A percentile compares a stretch with the other conserved stretches of the same genome.
Conservation (phyloP, 768 basidiomycete species). For the Calocybe gangraenosa region DNA sequence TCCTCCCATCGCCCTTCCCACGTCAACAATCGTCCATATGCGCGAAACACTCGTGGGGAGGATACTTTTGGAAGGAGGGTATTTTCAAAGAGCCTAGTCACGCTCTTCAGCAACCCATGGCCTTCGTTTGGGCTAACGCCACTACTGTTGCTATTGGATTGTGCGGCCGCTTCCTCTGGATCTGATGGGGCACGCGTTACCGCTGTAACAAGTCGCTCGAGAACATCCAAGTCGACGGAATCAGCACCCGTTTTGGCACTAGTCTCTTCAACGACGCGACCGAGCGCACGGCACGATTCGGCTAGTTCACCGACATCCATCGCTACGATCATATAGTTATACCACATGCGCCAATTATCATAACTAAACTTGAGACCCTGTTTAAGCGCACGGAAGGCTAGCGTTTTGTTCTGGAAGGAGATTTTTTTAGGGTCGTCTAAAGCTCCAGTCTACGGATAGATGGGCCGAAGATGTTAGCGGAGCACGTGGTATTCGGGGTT, state of each 20-base stretch:
- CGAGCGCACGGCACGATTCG: slow-evolving; percentile 82
- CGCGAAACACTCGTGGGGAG: slow-evolving; percentile 72
- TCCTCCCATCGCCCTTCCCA: slow-evolving; percentile 73
- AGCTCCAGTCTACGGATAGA: not conserved
- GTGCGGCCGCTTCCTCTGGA: slow-evolving; percentile 30
- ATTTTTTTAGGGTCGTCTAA: slow-evolving; percentile 27
- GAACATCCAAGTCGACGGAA: slow-evolving; percentile 79
- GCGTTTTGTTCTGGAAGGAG: slow-evolving; percentile 71
- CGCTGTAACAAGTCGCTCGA: slow-evolving; percentile 86
- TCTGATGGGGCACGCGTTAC: slow-evolving; percentile 57
- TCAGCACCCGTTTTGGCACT: slow-evolving; percentile 43
- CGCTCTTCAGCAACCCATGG: slow-evolving; percentile 58
- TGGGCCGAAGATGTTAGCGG: not conserved
- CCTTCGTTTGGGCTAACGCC: slow-evolving; percentile 55
- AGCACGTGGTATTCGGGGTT: not conserved
- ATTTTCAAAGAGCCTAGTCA: slow-evolving; percentile 69
- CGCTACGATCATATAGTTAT: slow-evolving; percentile 92
- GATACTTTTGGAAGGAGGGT: slow-evolving; percentile 83
- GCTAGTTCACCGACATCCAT: slow-evolving; percentile 90
- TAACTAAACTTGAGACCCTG: slow-evolving; percentile 82
- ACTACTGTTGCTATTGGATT: slow-evolving; percentile 10
- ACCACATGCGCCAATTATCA: slow-evolving; percentile 98
- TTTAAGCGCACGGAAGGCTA: slow-evolving; percentile 90
- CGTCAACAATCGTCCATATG: slow-evolving; percentile 77
- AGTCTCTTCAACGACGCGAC: slow-evolving; percentile 78